Percentiles rank a stretch among this genome's conserved stretches.
Conservation (phyloP, 2,329 filamentous ascomycete genomes). For the Hymenoscyphus albidus region DNA sequence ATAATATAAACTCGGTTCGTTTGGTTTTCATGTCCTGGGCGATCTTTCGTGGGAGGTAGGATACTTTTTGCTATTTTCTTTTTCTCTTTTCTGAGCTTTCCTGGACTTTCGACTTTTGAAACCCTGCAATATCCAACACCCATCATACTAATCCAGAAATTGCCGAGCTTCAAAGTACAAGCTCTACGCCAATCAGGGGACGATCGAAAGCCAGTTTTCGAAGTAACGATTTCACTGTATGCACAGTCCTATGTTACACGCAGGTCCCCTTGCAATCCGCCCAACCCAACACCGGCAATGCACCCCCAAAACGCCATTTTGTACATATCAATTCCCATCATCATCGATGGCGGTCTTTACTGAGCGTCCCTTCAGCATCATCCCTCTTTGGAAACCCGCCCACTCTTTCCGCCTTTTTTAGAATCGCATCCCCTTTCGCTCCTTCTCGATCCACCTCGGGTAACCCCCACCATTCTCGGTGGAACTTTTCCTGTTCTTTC, state of each 20-base stretch:
- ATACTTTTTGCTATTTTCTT: too few species aligned
- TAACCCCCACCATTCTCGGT: slow-evolving; percentile 65
- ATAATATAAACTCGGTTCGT: too few species aligned
- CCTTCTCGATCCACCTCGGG: slow-evolving; percentile 55
- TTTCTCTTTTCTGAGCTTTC: too few species aligned
- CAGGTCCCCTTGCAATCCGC: background rate
- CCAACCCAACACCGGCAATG: slow-evolving; percentile 13
- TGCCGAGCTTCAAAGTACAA: background rate
- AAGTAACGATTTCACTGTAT: background rate
- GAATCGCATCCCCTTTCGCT: slow-evolving; percentile 51
- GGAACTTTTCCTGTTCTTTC: slow-evolving; percentile 60
- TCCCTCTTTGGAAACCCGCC: slow-evolving; percentile 49
- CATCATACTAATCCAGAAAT: too few species aligned
- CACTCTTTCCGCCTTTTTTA: slow-evolving; percentile 52
- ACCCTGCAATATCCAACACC: too few species aligned
- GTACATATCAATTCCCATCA: background rate
- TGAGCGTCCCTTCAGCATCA: slow-evolving; percentile 32
- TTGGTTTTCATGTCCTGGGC: too few species aligned
- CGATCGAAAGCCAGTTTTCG: background rate
- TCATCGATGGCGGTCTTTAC: slow-evolving; percentile 36
- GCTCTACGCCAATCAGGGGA: background rate
- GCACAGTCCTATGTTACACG: background rate
- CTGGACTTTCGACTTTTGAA: too few species aligned
- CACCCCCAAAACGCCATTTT: slow-evolving; percentile 10
- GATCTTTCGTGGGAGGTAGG: too few species aligned